Percentiles rank a stretch among this genome's conserved stretches.
phyloP scores from a whole-genome alignment of 2,329 filamentous ascomycete species.

The Blastomyces silverae region DNA sequence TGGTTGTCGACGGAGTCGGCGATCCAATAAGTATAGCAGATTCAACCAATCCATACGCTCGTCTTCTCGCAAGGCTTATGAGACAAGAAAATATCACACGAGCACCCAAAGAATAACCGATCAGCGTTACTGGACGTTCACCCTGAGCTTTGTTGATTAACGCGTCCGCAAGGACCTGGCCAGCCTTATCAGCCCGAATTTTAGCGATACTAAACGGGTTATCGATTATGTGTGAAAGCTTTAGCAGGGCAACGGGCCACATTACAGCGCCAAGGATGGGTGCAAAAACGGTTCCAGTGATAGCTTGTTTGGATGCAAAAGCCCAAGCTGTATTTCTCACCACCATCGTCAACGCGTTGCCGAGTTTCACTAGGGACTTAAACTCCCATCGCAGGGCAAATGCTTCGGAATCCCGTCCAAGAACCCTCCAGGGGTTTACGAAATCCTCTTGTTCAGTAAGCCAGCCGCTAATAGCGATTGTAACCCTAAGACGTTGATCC shows the following conservation, averaged over 20 bases:
- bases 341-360: constrained; percentile 67
- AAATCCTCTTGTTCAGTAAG: constrained; percentile 64
- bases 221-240: constrained; percentile 62
- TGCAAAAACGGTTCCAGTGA: constrained; percentile 64
- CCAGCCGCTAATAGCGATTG: constrained; percentile 78
- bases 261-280: constrained; percentile 58
- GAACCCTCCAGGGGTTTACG: constrained; percentile 67
- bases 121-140: constrained; percentile 69
- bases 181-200: constrained; percentile 71
- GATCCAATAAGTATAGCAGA: constrained; percentile 76
- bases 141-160: constrained; percentile 76
- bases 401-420: constrained; percentile 66
- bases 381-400: constrained; percentile 83
- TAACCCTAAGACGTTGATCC: constrained; percentile 67
- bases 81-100: constrained; percentile 78
- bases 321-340: constrained; percentile 74
- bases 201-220: constrained; percentile 76
- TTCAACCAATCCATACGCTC: constrained; percentile 77
- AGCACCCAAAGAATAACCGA: constrained; percentile 77
- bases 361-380: constrained; percentile 68
- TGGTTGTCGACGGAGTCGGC: constrained; percentile 63
- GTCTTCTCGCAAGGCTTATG: constrained; percentile 65
- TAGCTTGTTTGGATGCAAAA: constrained; percentile 65
- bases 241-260: constrained; percentile 62
- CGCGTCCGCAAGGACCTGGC: constrained; percentile 71